phyloP scores from a whole-genome alignment of 2,329 filamentous ascomycete genomes.

The Venturia effusa region DNA sequence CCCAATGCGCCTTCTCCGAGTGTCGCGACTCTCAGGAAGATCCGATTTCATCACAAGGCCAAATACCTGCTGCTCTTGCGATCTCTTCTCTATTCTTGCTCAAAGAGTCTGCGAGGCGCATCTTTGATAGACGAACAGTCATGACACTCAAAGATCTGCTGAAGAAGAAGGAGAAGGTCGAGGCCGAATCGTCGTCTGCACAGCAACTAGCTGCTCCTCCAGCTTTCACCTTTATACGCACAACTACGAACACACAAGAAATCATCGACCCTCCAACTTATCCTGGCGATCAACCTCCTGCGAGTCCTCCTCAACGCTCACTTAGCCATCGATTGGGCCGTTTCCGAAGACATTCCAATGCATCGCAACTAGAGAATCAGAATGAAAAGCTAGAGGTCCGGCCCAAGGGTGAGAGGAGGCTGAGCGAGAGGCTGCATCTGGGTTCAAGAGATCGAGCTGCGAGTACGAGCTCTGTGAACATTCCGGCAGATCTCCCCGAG shows the following conservation, averaged over 20 bases:
- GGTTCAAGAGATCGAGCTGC: constrained; percentile 36
- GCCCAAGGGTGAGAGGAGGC: constrained; percentile 30
- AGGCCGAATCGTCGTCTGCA: constrained; percentile 17
- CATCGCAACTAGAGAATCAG: constrained; percentile 13
- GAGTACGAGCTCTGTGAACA: constrained; percentile 54
- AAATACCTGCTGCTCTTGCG: background rate
- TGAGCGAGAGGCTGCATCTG: constrained; percentile 64
- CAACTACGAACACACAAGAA: constrained; percentile 72
- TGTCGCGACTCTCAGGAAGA: background rate
- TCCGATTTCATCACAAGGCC: background rate
- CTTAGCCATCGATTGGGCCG: background rate
- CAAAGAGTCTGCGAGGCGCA: background rate
- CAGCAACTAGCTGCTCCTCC: constrained; percentile 29
- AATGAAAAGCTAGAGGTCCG: background rate
- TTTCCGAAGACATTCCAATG: constrained; percentile 14
- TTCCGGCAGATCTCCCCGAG: constrained; percentile 70
- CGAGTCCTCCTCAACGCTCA: constrained; percentile 1
- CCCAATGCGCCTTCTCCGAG: background rate
- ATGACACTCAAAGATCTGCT: constrained; percentile 52
- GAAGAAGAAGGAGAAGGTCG: constrained; percentile 30
- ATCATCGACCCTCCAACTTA: constrained; percentile 59
- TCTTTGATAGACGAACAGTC: constrained; percentile 13
- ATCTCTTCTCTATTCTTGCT: background rate
- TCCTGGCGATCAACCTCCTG: constrained; percentile 27
- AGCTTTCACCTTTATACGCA: constrained; percentile 73